Evolutionary conservation across 306 rosid genomes (phyloP), one percentile per base, ranked within the genome.

Genomic region (Trifolium dubium): DNA sequence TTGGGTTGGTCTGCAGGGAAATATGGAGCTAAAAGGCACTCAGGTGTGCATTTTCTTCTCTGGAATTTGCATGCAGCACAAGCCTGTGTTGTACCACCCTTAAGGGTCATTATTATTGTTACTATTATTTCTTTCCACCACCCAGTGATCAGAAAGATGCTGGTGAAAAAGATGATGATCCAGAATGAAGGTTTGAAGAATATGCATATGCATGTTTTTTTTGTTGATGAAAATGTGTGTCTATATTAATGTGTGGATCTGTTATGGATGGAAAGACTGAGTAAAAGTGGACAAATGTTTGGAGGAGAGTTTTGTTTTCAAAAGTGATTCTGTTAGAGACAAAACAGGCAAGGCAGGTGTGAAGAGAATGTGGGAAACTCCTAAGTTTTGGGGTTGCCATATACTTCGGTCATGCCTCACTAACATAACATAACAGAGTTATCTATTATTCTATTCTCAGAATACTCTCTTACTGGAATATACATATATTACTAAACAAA

Each of bases 21-120:
- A 62, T 77, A 89, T 0, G 92, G 94, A 6, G 97, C 92, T 23
- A 88, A 82, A 49, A 66, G 79, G 64, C 97, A 91, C 44, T 87
- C 90, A 4, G 88, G 14, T 7, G 89, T 83, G 85, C 97, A 91
- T 61, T 82, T 85, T 74, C 94, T 72, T 51, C 97, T 79, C 51
- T 85, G 97, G 68, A 64, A 83, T 65, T 87, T 91, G 83, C 97
- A 91, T 1, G 94, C 92, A 1, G 94, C 92, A 60, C 97, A 91
- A 35, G 97, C 97, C 67, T 85, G 90, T 67, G 84, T 76, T 43
- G 90, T 79, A 69, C 89, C 85, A 43, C 94, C 90, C 76, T 89
- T 91, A 9, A 85, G 90, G 79, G 92, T 85, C 94, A 91, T 88
- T 60, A 31, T 60, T 60, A 56, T 56, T 18, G 19, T 28, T 28